A percentile compares a stretch with the other conserved stretches of the same genome.
Evolutionary conservation across 2,329 filamentous ascomycete genomes (phyloP).

Genomic region (Dichotomopilus funicola): DNA sequence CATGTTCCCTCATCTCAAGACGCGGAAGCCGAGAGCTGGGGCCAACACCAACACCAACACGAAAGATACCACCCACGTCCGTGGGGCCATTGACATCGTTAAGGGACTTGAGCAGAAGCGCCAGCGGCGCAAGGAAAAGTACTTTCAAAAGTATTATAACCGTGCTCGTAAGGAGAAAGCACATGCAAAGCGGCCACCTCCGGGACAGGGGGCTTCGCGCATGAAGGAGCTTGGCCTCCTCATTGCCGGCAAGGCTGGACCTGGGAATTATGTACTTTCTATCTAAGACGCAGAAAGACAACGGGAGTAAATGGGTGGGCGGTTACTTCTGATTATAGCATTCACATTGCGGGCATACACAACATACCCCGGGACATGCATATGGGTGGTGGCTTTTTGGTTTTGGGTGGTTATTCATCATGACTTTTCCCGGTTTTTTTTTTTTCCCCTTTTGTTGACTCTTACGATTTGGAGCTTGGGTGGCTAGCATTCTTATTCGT

Average conservation of each 20-base stretch:
- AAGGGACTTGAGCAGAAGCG: constrained; percentile 94
- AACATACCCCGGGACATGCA: constrained; percentile 15
- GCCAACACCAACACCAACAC: constrained; percentile 29
- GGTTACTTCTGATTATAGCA: constrained; percentile 21
- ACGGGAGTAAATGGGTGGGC: neutral
- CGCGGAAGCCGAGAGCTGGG: constrained; percentile 26
- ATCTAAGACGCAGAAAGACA: constrained; percentile 39
- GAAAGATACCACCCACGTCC: constrained; percentile 57
- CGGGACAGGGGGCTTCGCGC: constrained; percentile 82
- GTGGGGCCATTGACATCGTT: constrained; percentile 95
- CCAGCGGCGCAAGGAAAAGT: constrained; percentile 86
- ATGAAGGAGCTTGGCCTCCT: constrained; percentile 90
- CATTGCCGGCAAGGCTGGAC: constrained; percentile 73
- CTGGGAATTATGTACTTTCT: constrained; percentile 71
- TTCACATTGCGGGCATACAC: constrained; percentile 14
- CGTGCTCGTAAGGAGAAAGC: constrained; percentile 66
- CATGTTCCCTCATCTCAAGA: constrained; percentile 53
- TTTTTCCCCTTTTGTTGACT: neutral
- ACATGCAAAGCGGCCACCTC: constrained; percentile 59
- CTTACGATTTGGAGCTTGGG: neutral
- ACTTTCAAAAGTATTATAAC: constrained; percentile 81
- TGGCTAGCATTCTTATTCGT: neutral
- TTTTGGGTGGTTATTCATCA: neutral
- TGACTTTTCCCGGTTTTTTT: neutral
- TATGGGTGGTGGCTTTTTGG: constrained; percentile 13